These are phyloP conservation scores for Colletotrichum falcatum DNA, from an alignment of 2,329 filamentous ascomycete genomes.

Conservation along the genomic window DNA sequence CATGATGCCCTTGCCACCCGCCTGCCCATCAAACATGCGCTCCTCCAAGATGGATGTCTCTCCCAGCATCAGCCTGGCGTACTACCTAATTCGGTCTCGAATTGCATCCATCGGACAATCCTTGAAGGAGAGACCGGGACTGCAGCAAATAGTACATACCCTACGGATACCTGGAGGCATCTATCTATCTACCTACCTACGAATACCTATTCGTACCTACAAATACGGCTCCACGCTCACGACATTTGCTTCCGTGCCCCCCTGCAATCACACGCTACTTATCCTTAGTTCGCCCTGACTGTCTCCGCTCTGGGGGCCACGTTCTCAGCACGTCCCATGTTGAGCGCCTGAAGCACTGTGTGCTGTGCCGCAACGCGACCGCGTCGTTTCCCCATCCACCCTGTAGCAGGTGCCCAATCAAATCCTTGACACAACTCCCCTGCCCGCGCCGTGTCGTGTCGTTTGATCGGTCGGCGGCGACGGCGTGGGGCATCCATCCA, in stretches of 20 bases:
- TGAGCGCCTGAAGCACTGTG: slow-evolving; percentile 35
- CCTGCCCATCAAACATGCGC: slow-evolving; percentile 28
- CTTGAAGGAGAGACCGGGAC: slow-evolving; percentile 24
- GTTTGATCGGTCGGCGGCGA: slow-evolving; percentile 40
- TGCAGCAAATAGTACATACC: slow-evolving; percentile 7
- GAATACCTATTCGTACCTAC: no score
- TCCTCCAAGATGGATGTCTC: slow-evolving; percentile 31
- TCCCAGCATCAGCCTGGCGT: slow-evolving; percentile 26
- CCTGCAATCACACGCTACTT: slow-evolving; percentile 38
- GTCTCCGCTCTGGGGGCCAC: slow-evolving; percentile 38
- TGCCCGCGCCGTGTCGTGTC: slow-evolving; percentile 36
- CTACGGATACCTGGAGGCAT: neutral
- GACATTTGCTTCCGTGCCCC: slow-evolving; percentile 34
- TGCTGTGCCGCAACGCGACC: slow-evolving; percentile 36
- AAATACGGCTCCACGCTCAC: slow-evolving; percentile 39
- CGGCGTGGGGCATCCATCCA: slow-evolving; percentile 31
- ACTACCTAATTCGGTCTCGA: slow-evolving; percentile 16
- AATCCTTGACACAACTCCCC: slow-evolving; percentile 25
- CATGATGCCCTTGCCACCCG: slow-evolving; percentile 16
- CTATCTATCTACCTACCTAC: neutral
- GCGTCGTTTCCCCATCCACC: slow-evolving; percentile 29
- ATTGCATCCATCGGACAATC: slow-evolving; percentile 36
- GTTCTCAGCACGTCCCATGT: slow-evolving; percentile 40
- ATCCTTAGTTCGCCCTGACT: slow-evolving; percentile 29
- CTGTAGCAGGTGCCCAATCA: slow-evolving; percentile 31